Evolutionary conservation across 169 alveolate genomes (phyloP), one percentile per base, ranked within the genome.

Genomic region (Plasmodium cynomolgi): DNA sequence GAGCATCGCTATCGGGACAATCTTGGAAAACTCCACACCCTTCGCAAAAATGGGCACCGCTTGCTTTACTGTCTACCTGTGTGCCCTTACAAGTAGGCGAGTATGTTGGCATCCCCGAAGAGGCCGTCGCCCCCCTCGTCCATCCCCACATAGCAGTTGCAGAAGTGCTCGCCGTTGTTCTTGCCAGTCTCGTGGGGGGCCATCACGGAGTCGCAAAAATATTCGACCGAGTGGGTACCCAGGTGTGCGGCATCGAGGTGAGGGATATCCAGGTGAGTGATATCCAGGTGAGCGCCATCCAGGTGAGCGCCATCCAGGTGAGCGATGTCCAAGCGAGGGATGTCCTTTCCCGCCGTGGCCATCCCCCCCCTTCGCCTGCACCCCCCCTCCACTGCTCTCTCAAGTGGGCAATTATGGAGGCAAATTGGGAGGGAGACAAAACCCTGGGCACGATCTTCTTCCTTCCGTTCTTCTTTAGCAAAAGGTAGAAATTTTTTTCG

Each of bases 361-460:
- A 0, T 34, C 23, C 23, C 81, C n/a, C 20, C 33, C 29, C 23
- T 84, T 7, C 71, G 4, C 41, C 37, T 33, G 31, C 34, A 4
- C 41, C 62, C 44, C 74, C 74, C 37, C 54, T 75, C 39, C 17
- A 58, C 71, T 74, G 84, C 39, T 75, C 79, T 26, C 13, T 75
- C 79, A 85, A 85, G 79, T 47, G 33, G 34, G 50, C 41, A 77
- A 68, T 75, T 20, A 85, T 5, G 17, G 83, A 3, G 41, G 73
- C 15, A 68, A 85, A 85, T 15, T 74, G 77, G 62, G 72, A 33
- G 15, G 93, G 93, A n/a, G 71, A 62, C 26, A 85, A 74, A 74
- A 85, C 93, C 56, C 79, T 85, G n/a, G 93, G 68, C 20, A 33
- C 58, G 58, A 75, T 31, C 58, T 85, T 85, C 79, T 75, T 75